These are phyloP conservation scores for Monilinia fructicola DNA, from an alignment of 2,329 filamentous ascomycete species.

Conservation along the genomic window DNA sequence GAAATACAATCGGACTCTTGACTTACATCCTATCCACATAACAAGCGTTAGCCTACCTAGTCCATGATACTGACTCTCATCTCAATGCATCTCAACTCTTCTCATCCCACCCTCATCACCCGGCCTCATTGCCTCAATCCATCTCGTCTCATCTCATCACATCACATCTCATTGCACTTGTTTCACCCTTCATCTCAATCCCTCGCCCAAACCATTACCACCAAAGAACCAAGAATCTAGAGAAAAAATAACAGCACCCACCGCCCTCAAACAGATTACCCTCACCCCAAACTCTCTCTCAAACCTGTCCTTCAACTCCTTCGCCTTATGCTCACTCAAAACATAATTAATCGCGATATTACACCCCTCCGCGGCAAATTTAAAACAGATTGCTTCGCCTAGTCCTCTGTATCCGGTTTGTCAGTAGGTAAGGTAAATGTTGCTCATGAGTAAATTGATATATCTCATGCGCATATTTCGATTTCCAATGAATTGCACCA, in stretches of 20 bases:
- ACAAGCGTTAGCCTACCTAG: neutral
- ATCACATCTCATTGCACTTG: neutral
- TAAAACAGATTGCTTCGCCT: constrained; percentile 58
- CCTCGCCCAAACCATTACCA: neutral
- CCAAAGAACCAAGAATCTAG: neutral
- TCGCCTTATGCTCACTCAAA: constrained; percentile 54
- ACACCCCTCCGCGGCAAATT: constrained; percentile 61
- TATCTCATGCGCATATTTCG: no score
- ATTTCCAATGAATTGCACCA: no score
- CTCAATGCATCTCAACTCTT: neutral
- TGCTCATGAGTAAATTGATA: neutral
- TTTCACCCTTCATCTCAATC: no score
- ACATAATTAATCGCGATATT: constrained; percentile 68
- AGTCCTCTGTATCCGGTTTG: constrained; percentile 51
- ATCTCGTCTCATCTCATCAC: neutral
- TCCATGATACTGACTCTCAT: neutral
- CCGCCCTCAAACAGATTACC: constrained; percentile 55
- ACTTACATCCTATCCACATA: constrained; percentile 53
- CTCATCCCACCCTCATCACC: neutral
- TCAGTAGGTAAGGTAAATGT: neutral
- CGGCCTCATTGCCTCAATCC: neutral
- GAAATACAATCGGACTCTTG: constrained; percentile 53
- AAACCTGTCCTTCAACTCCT: constrained; percentile 52
- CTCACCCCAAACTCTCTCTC: constrained; percentile 52
- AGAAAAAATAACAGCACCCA: constrained; percentile 40